Evolutionary conservation across 2,329 filamentous ascomycete species (phyloP).

Genomic region (Aspergillus sp.): DNA sequence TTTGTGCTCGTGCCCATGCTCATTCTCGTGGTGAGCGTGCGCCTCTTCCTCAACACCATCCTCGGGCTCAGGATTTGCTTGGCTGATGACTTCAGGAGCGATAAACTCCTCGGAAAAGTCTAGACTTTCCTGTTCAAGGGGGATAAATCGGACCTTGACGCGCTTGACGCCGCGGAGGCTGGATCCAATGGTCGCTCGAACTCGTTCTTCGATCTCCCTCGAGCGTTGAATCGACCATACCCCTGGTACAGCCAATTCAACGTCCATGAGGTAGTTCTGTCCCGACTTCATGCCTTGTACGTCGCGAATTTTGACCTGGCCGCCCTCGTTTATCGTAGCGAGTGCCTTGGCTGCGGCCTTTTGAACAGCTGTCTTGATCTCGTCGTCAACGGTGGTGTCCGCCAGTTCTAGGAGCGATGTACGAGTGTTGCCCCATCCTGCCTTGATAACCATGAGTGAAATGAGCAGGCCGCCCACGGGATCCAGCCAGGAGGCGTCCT

Average conservation of each 20-base stretch:
- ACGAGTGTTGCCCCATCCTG: constrained; percentile 83
- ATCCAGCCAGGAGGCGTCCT: constrained; percentile 88
- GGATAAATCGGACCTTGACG: constrained; percentile 81
- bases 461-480: constrained; percentile 92
- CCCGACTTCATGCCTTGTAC: constrained; percentile 92
- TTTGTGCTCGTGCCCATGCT: constrained; percentile 2
- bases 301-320: constrained; percentile 71
- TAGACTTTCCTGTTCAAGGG: constrained; percentile 62
- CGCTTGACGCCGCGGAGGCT: constrained; percentile 83
- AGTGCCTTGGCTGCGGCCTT: constrained; percentile 68
- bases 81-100: constrained; percentile 62
- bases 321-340: constrained; percentile 56
- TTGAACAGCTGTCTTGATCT: constrained; percentile 74
- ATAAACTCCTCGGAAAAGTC: constrained; percentile 81
- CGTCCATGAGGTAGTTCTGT: constrained; percentile 91
- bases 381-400: constrained; percentile 86
- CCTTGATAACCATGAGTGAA: constrained; percentile 89
- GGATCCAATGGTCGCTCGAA: constrained; percentile 73
- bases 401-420: constrained; percentile 84
- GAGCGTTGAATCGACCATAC: constrained; percentile 76
- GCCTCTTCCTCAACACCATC: constrained; percentile 45
- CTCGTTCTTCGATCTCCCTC: constrained; percentile 69
- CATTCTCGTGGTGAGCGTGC: constrained; percentile 43
- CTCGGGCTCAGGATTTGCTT: constrained; percentile 65
- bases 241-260: constrained; percentile 80